A percentile compares a stretch with the other conserved stretches of the same genome.
These are phyloP conservation scores for Cucurbita maxima DNA, from an alignment of 306 rosid species.

Conservation along the genomic window DNA sequence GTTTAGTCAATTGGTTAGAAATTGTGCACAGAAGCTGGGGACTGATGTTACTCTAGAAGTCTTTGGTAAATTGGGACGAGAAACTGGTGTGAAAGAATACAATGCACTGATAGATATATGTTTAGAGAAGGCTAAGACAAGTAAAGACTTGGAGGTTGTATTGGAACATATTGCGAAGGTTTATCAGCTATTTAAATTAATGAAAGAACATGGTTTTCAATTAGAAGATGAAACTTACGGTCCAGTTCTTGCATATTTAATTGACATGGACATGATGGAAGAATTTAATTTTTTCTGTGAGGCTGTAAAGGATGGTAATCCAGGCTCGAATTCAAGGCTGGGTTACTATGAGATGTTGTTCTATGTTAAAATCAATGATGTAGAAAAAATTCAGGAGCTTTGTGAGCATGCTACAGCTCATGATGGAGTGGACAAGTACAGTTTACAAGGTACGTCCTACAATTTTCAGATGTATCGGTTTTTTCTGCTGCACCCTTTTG, in stretches of 20 bases:
- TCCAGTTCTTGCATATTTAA: constrained; percentile 43
- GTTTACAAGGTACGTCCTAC: constrained; percentile 37
- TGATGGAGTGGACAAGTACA: constrained; percentile 20
- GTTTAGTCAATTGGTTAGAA: constrained; percentile 21
- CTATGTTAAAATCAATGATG: constrained; percentile 44
- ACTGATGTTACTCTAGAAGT: constrained; percentile 21
- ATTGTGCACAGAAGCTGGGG: constrained; percentile 42
- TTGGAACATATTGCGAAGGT: constrained; percentile 39
- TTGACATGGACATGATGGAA: constrained; percentile 51
- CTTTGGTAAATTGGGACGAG: constrained; percentile 45
- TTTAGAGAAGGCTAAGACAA: constrained; percentile 41
- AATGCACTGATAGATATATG: constrained; percentile 35
- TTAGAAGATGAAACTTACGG: constrained; percentile 51
- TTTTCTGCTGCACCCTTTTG: not conserved
- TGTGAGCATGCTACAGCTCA: constrained; percentile 29
- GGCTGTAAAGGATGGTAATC: constrained; percentile 36
- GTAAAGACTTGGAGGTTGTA: constrained; percentile 28
- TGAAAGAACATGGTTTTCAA: constrained; percentile 53
- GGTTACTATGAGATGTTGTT: constrained; percentile 79
- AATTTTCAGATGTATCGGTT: not conserved
- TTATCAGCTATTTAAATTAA: constrained; percentile 31
- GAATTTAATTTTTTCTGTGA: constrained; percentile 46
- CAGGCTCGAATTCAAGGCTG: constrained; percentile 29
- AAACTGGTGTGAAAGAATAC: constrained; percentile 40
- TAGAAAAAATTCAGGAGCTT: constrained; percentile 50